Evolutionary conservation across 2,329 filamentous ascomycete species (phyloP), one percentile per base, ranked within the genome.

Genomic region (Colletotrichum spinosum): DNA sequence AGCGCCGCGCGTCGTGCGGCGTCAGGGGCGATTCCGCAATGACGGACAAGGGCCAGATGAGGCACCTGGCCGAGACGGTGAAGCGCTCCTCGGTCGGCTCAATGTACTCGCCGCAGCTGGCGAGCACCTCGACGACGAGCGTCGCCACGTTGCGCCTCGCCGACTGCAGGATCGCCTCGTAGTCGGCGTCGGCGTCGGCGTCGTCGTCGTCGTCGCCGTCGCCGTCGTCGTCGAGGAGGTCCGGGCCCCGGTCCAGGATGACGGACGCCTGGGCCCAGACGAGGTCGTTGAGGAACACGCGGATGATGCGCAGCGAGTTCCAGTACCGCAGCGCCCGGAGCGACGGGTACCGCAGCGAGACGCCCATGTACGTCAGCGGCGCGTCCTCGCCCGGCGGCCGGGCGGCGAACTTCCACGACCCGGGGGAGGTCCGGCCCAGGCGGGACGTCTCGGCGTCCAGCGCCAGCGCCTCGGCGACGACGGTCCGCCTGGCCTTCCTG

Each of bases 241-340:
- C 51, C 8, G 60, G 62, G 6, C 54, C 42, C 7, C 61, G 57
- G 17, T 63, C 41, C 6, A 56, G 53, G 3, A 58, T 17, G 6
- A 53, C 50, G 2, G 64, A 44, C 41, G 50, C 50, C 10, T 65
- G 56, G 4, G 51, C 35, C 49, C 48, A 65, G 3, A 72, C 61
- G 38, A 70, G 63, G 8, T 67, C 64, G 38, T 70, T 67, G 9
- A 74, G 66, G 10, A 72, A 71, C n/a, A 71, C 60, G 5, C 72
- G 69, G 8, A 72, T 55, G 53, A 73, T 68, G 6, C 72, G 70
- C 8, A 73, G 38, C 0, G 72, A 68, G 46, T 71, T 74, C 72
- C 70, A 72, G n/a, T 71, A 55, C 37, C 72, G 72, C 9, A 69
- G 66, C 10, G 69, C 51, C n/a, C 66, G 63, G 6, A 65, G 55